Conservation (phyloP, 768 basidiomycete genomes). For the Kwoniella europaea region DNA sequence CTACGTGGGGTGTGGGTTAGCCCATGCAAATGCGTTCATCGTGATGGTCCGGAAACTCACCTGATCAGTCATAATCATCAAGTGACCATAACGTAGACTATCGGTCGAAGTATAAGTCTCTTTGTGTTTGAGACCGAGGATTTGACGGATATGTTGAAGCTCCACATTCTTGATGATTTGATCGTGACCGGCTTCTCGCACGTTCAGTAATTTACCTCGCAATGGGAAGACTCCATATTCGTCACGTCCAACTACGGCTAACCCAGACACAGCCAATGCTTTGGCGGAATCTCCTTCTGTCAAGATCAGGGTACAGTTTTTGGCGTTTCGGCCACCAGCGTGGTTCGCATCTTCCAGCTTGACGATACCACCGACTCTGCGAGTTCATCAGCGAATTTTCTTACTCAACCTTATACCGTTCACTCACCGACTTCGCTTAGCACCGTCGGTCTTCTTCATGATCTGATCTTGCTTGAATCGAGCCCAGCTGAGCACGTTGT, state of each 20-base stretch:
- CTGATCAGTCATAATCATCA: conserved; percentile 99
- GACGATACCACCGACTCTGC: conserved; percentile 82
- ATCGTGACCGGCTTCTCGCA: conserved; percentile 93
- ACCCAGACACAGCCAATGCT: conserved; percentile 89
- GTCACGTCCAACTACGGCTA: conserved; percentile 93
- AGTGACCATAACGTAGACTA: conserved; percentile 83
- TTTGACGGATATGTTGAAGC: conserved; percentile 96
- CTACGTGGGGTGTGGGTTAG: conserved; percentile 59
- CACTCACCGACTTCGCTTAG: conserved; percentile 78
- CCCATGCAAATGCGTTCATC: background rate
- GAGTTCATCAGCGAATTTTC: conserved; percentile 7
- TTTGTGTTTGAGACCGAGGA: conserved; percentile 92
- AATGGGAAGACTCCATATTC: conserved; percentile 97
- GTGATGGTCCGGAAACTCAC: conserved; percentile 61
- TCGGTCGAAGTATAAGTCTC: conserved; percentile 75
- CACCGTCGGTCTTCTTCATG: conserved; percentile 93
- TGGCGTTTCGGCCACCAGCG: conserved; percentile 80
- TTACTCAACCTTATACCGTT: background rate
- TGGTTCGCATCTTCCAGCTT: conserved; percentile 98
- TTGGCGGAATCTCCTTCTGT: conserved; percentile 99
- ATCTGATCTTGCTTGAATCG: conserved; percentile 96
- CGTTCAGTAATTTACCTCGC: conserved; percentile 94
- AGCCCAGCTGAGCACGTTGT: conserved; percentile 92
- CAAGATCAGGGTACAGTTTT: conserved; percentile 88
- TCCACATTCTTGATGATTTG: conserved; percentile 99